Evolutionary conservation across 2,329 filamentous ascomycete genomes (phyloP).

Genomic region (Fusarium sp.): DNA sequence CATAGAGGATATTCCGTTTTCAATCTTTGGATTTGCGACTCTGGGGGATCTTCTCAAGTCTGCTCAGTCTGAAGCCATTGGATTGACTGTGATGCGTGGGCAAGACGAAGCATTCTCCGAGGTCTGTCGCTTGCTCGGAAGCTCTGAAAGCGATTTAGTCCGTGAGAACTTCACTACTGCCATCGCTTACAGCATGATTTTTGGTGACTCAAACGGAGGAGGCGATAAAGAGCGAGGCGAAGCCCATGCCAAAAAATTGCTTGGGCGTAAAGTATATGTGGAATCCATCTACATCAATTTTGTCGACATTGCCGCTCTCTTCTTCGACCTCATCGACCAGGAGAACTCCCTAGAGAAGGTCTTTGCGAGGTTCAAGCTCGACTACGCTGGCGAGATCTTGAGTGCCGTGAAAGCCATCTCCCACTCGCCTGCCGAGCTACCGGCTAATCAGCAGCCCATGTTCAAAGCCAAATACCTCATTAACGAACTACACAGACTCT

Average conservation of each 20-base stretch:
- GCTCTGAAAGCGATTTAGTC: constrained; percentile 66
- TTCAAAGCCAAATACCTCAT: constrained; percentile 82
- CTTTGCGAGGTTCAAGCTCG: constrained; percentile 67
- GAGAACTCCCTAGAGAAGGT: constrained; percentile 77
- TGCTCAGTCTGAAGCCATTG: constrained; percentile 79
- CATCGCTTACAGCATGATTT: constrained; percentile 84
- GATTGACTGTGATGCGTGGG: constrained; percentile 83
- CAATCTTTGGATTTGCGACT: constrained; percentile 81
- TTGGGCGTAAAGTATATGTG: constrained; percentile 73
- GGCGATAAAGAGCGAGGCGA: constrained; percentile 65
- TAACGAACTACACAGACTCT: constrained; percentile 80
- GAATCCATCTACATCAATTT: constrained; percentile 74
- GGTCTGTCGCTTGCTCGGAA: constrained; percentile 66
- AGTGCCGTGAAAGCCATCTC: constrained; percentile 74
- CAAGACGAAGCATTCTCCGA: constrained; percentile 70
- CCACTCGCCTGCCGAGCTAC: constrained; percentile 70
- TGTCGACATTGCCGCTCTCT: constrained; percentile 76
- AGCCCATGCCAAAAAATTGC: constrained; percentile 69
- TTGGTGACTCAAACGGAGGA: constrained; percentile 50
- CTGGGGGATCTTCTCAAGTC: constrained; percentile 75
- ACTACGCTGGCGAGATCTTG: constrained; percentile 70
- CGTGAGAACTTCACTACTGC: constrained; percentile 77
- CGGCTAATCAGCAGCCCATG: constrained; percentile 84
- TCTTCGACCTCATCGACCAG: constrained; percentile 81
- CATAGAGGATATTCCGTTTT: constrained; percentile 79